Evolutionary conservation across 352 stramenopile genomes (phyloP), one percentile per base, ranked within the genome.

Genomic region (Globisporangium canariense): DNA sequence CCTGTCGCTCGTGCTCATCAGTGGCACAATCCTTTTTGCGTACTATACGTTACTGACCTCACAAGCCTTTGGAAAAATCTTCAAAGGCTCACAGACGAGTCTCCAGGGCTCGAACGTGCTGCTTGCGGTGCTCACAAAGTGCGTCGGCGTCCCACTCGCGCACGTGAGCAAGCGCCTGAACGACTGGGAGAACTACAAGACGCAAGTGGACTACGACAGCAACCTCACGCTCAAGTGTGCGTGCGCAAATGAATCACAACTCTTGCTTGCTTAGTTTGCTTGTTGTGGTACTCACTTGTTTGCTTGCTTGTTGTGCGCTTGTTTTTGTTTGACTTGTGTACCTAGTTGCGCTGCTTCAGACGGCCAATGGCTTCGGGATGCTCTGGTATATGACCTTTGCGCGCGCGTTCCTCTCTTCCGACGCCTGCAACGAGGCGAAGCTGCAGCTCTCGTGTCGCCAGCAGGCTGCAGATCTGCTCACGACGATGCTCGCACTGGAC

Each of bases 141-240:
- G 73, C 55, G 69, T 73, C 40, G 55, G 58, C 43, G 32, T 54
- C 0, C 81, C 68, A 7, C 57, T 79, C 13, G 66, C 68, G 8
- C 40, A 53, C 43, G 38, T 79, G 7, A 71, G 68, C 41, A 67
- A 62, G 46, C 16, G 52, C 20, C 62, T 91, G 43, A 90, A 76
- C 46, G 73, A 89, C 47, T 91, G 80, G 79, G 83, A 92, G 55
- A 92, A 94, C 61, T 79, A 91, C 68, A 77, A 76, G 34, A 75
- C 82, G n/a, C 81, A 88, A 62, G 59, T 73, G 10, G 70, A 88
- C 40, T 84, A 88, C 61, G 81, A 92, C 63, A 63, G 78, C n/a
- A 83, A 79, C 53, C 74, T 92, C 53, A 90, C 81, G 34, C 83
- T 94, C 63, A 92, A 92, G 66, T 91, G 79, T 89, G 68, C 60